Evolutionary conservation across 306 rosid species (phyloP).

Genomic region (Hippophae gyantsensis): DNA sequence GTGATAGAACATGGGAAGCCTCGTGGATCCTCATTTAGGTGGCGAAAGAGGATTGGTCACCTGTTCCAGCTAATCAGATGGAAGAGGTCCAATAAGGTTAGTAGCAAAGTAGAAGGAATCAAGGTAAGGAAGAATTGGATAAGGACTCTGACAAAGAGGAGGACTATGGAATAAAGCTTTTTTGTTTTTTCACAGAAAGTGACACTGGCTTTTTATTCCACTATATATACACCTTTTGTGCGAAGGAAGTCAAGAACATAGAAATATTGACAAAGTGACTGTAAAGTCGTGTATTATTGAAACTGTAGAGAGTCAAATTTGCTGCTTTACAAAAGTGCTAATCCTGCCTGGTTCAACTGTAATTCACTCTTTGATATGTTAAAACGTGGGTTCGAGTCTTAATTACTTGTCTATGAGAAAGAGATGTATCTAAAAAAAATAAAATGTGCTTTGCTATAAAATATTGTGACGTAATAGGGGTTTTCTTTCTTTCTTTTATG

Average conservation of each 20-base stretch:
- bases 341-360: too few species aligned
- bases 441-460: too few species aligned
- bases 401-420: too few species aligned
- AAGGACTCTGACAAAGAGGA: slow-evolving; percentile 73
- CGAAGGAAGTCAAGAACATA: slow-evolving; percentile 13
- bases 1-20: slow-evolving; percentile 81
- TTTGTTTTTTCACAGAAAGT: slow-evolving; percentile 22
- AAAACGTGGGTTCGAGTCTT: too few species aligned
- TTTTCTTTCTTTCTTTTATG: slow-evolving; percentile 9
- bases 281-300: slow-evolving; percentile 41
- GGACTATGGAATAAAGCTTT: slow-evolving; percentile 44
- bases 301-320: slow-evolving; percentile 40
- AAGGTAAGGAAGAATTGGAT: slow-evolving; percentile 84
- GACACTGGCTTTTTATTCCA: slow-evolving; percentile 17
- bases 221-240: slow-evolving; percentile 16
- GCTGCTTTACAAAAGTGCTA: slow-evolving; percentile 27
- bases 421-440: too few species aligned
- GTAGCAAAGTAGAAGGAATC: slow-evolving; percentile 64
- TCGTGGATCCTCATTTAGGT: slow-evolving; percentile 52
- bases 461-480: too few species aligned
- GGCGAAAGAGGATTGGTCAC: slow-evolving; percentile 90
- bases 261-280: slow-evolving; percentile 16
- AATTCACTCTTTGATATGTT: too few species aligned
- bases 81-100: slow-evolving; percentile 63
- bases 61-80: slow-evolving; percentile 74